A percentile compares a stretch with the other conserved stretches of the same genome.
phyloP scores from a whole-genome alignment of 169 alveolate species.

The Plasmodium gonderi region DNA sequence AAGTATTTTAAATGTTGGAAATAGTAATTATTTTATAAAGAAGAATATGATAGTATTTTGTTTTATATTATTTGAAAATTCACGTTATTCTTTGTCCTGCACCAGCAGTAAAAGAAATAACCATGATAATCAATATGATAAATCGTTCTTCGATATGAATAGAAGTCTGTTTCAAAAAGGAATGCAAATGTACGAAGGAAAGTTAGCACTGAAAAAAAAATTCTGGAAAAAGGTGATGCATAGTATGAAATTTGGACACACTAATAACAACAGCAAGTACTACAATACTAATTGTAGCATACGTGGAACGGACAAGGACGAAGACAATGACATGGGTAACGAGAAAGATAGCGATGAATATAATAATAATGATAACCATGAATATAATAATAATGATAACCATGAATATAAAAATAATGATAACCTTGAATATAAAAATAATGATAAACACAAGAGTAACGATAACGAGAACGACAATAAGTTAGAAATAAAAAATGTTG shows the following conservation, averaged over 20 bases:
- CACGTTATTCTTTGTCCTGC: not conserved
- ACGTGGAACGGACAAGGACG: not conserved
- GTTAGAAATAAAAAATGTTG: not conserved
- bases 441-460: not conserved
- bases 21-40: slow-evolving; percentile 54
- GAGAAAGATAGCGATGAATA: not conserved
- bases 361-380: not conserved
- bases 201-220: not conserved
- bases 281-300: not conserved
- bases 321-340: not conserved
- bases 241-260: slow-evolving; percentile 3
- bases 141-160: not conserved
- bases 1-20: slow-evolving; percentile 62
- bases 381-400: not conserved
- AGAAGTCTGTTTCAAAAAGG: slow-evolving; percentile 5
- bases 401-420: not conserved
- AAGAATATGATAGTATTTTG: slow-evolving; percentile 64
- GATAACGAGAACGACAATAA: slow-evolving; percentile 8
- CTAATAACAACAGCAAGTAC: not conserved
- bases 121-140: not conserved
- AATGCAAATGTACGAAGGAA: not conserved
- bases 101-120: slow-evolving; percentile 6
- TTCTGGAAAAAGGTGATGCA: slow-evolving; percentile 4
- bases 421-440: not conserved
- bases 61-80: slow-evolving; percentile 44